Base-by-base conservation (phyloP, 352 stramenopile species). In the Phytophthora syringae region DNA sequence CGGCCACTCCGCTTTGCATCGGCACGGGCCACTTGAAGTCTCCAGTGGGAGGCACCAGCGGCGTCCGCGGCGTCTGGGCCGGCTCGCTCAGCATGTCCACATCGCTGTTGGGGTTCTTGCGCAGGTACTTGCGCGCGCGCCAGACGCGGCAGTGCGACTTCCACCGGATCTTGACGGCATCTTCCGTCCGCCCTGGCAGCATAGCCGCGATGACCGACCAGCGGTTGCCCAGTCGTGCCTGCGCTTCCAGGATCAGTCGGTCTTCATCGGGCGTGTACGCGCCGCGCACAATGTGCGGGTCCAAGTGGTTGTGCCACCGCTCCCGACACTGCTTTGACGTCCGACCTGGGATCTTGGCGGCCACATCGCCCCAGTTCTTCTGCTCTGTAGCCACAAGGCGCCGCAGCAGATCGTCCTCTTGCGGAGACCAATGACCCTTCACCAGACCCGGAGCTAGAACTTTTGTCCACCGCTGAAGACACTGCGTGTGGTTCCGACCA, bases 151-250 rank as follows among this genome's bases (percentile, higher is more conserved):
- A 94, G 60, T 94, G 70, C 54, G 86, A 93, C 65, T 97, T 97
- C 90, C 90, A 97, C 40, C 89, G 86, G 71, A 97, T 98, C 86
- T 98, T 98, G 56, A 98, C 87, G 12, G 86, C 85, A 59, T 98
- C 94, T 62, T 97, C 91, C 0, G 89, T 97, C 36, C 92, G 79
- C 2, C 92, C 92, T 0, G 85, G 84, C 22, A 98, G 74, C 78
- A 94, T 92, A 20, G 85, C 83, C 1, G 92, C 92, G 50, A 98
- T 97, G 13, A 94, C 83, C 3, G 91, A 97, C 92, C 92, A 98
- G 27, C 88, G 86, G 51, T 96, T 97, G 51, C 92, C 92, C 45
- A 96, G 76, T 12, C 80, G 76, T 43, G 86, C 77, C 63, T 97
- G 90, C 13, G 93, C 85, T 48, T 94, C 82, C 5, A 95, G 51